Evolutionary conservation across 106 monocot species (phyloP).

Genomic region (Dactylorhiza incarnata): DNA sequence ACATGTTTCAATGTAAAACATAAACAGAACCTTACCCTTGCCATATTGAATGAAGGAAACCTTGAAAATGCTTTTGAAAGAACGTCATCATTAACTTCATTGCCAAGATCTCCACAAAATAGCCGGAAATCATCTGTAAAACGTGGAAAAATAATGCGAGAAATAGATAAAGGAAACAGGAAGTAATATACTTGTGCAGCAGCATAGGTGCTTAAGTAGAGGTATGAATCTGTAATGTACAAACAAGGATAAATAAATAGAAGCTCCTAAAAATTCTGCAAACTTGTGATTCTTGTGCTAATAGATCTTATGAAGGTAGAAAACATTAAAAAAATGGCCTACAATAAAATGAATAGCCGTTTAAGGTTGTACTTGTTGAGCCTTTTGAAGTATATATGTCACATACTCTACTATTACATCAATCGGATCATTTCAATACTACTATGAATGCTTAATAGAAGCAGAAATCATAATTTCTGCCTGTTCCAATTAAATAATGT

Average conservation of each 20-base stretch:
- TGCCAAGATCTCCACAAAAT: slow-evolving; percentile 94
- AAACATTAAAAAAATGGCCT: not conserved
- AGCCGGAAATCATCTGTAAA: slow-evolving; percentile 80
- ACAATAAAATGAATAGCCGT: not conserved
- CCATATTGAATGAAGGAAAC: slow-evolving; percentile 90
- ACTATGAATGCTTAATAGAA: not conserved
- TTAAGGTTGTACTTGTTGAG: not conserved
- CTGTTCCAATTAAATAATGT: not conserved
- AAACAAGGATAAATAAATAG: not conserved
- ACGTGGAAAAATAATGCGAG: not conserved
- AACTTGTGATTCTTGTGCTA: not conserved
- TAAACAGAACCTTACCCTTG: slow-evolving; percentile 43
- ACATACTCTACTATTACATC: not conserved
- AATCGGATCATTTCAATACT: not conserved
- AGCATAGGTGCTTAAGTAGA: not conserved
- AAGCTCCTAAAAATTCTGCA: not conserved
- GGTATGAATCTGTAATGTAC: not conserved
- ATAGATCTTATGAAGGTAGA: not conserved
- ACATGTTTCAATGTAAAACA: slow-evolving; percentile 8
- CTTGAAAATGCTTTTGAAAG: slow-evolving; percentile 86
- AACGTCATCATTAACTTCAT: slow-evolving; percentile 95
- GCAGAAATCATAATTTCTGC: not conserved
- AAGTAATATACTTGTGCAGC: not conserved
- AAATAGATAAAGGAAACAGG: not conserved
- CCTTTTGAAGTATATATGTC: not conserved